phyloP scores from a whole-genome alignment of 2,329 filamentous ascomycete genomes.

The Botryosphaeria dothidea region DNA sequence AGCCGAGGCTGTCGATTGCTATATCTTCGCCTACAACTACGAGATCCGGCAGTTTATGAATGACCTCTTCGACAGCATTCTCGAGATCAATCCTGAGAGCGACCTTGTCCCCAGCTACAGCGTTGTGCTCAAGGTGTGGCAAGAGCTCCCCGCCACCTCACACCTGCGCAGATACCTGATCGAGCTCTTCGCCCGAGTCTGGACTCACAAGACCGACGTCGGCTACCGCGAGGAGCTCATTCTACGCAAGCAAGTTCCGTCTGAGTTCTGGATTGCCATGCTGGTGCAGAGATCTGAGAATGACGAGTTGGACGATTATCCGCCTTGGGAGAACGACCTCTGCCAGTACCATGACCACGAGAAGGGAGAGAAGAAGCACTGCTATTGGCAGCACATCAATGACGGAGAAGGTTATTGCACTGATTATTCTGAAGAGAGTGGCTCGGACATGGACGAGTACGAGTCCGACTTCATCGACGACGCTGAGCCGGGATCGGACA shows the following conservation, averaged over 20 bases:
- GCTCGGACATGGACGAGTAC: neutral
- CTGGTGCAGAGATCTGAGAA: neutral
- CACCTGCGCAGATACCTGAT: neutral
- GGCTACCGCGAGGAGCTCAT: constrained; percentile 3
- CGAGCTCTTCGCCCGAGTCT: constrained; percentile 6
- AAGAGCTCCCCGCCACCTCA: neutral
- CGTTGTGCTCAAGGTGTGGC: neutral
- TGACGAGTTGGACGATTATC: neutral
- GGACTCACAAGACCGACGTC: neutral
- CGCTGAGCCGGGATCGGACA: neutral
- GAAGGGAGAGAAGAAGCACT: neutral
- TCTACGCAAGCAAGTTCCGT: neutral
- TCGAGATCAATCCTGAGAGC: neutral
- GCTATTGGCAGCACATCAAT: constrained; percentile 8
- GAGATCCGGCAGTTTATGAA: constrained; percentile 1
- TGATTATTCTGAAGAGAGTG: neutral
- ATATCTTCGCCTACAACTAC: constrained; percentile 8
- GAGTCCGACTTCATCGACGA: constrained; percentile 1
- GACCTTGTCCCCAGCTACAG: constrained; percentile 1
- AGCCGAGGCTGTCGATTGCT: neutral
- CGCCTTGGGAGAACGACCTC: constrained; percentile 3
- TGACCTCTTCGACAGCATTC: constrained; percentile 12
- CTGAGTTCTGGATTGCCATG: neutral
- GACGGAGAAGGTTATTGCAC: neutral
- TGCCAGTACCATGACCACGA: constrained; percentile 4